These are phyloP conservation scores for Oryza coarctata DNA, from an alignment of 176 grass and related monocot species.

Conservation along the genomic window DNA sequence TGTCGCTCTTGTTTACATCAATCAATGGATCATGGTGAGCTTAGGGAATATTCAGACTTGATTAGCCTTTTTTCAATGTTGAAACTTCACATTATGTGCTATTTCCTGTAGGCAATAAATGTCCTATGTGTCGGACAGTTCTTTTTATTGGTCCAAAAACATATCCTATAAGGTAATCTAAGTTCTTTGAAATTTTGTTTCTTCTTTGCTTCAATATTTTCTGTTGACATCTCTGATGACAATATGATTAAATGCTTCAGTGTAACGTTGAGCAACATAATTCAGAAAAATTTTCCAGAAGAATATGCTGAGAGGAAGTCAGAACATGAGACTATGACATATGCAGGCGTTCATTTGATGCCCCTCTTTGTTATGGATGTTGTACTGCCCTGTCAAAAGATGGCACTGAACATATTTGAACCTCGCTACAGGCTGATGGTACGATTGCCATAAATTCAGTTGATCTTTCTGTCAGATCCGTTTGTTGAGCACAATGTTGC, in stretches of 20 bases:
- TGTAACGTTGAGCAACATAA: slow-evolving; percentile 91
- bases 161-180: slow-evolving; percentile 79
- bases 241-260: slow-evolving; percentile 61
- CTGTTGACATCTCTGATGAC: slow-evolving; percentile 43
- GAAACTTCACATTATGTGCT: slow-evolving; percentile 34
- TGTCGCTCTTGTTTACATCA: slow-evolving; percentile 92
- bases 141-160: slow-evolving; percentile 93
- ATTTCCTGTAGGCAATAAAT: slow-evolving; percentile 80
- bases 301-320: slow-evolving; percentile 90
- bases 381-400: slow-evolving; percentile 90
- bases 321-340: slow-evolving; percentile 79
- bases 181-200: slow-evolving; percentile 32
- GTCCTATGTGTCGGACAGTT: slow-evolving; percentile 93
- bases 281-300: slow-evolving; percentile 89
- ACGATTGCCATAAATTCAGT: slow-evolving; percentile 30
- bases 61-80: slow-evolving; percentile 31
- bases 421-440: slow-evolving; percentile 99
- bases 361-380: slow-evolving; percentile 99
- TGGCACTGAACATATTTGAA: slow-evolving; percentile 99
- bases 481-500: slow-evolving; percentile 34
- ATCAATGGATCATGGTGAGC: slow-evolving; percentile 95
- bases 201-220: not conserved
- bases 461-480: slow-evolving; percentile 19
- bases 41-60: slow-evolving; percentile 30
- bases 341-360: slow-evolving; percentile 88